Base-by-base conservation (phyloP, 257 asterid genomes). In the Ehretia macrophylla region DNA sequence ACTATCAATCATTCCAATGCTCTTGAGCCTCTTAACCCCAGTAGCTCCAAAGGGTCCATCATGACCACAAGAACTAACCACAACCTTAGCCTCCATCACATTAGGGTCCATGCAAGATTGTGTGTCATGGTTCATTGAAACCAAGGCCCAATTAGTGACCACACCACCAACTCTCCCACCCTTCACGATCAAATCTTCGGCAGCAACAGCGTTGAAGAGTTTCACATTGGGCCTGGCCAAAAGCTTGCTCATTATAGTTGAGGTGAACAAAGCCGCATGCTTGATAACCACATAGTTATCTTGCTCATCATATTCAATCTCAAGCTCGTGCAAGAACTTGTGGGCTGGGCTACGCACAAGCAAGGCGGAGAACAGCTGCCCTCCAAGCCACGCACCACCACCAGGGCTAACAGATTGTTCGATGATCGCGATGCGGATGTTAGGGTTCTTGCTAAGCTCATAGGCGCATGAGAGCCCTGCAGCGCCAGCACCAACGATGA, bases 91-190 rank as follows among this genome's bases (percentile, higher is more conserved):
- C 80, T 90, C 97, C 93, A 90, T 90, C 2, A 87, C 90, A 14
- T 90, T 90, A 1, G 97, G 97, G 67, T 90, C 97, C 97, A 90
- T 90, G 19, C 97, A 90, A 16, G 97, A 90, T 60, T 85, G 97
- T 39, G 97, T 87, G 73, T 85, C 90, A 52, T 90, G 97, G 80
- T 90, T 90, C 95, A 79, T 82, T 0, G 97, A 81, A 10, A 90
- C 96, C 74, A 90, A 52, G 1, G 97, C 94, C 97, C 96, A 90
- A 67, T 90, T 90, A 1, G 97, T 90, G 10, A 90, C 97, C 4
- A 90, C 97, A 9, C 97, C 97, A 19, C 73, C 90, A 5, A 90
- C 97, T 52, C 95, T 67, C 3, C 78, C 87, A 1, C 70, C 86
- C 59, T 81, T 87, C 53, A 90, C 96, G 47, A 90, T 90, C 80